Conservation (phyloP, 2,329 filamentous ascomycete species). For the Phialophora expanda region DNA sequence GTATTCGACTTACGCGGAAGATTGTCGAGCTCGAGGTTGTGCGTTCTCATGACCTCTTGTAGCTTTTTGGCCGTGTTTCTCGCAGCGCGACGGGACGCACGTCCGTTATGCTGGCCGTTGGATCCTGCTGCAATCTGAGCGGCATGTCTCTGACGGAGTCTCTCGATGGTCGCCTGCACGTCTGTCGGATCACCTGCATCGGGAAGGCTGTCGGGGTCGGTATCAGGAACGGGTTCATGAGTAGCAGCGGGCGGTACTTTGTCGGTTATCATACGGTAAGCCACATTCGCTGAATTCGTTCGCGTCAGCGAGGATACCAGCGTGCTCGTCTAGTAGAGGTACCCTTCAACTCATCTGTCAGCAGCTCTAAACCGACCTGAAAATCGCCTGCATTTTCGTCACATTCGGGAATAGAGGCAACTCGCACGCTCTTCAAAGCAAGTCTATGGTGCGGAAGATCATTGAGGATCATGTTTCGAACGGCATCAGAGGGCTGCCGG, state of each 20-base stretch:
- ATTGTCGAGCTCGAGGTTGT: background rate
- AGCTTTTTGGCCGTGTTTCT: background rate
- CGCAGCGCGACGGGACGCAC: no score
- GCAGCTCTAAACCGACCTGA: background rate
- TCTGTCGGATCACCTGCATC: background rate
- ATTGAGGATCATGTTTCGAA: background rate
- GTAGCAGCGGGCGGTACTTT: background rate
- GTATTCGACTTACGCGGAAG: background rate
- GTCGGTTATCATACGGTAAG: conserved; percentile 6
- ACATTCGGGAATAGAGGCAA: background rate
- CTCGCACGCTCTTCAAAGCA: background rate
- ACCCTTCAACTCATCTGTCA: conserved; percentile 8
- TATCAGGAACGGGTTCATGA: background rate
- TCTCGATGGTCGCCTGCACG: background rate
- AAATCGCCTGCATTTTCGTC: background rate
- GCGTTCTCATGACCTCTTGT: background rate
- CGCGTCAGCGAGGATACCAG: background rate
- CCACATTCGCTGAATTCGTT: conserved; percentile 1
- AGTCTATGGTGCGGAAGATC: background rate
- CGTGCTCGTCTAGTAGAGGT: background rate
- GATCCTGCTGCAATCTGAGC: background rate
- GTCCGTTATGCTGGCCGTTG: background rate
- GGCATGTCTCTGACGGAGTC: background rate
- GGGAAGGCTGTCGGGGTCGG: background rate
- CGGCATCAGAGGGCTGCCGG: background rate